These are phyloP conservation scores for Pythium dissotocum DNA, from an alignment of 352 stramenopile genomes.

Conservation along the genomic window DNA sequence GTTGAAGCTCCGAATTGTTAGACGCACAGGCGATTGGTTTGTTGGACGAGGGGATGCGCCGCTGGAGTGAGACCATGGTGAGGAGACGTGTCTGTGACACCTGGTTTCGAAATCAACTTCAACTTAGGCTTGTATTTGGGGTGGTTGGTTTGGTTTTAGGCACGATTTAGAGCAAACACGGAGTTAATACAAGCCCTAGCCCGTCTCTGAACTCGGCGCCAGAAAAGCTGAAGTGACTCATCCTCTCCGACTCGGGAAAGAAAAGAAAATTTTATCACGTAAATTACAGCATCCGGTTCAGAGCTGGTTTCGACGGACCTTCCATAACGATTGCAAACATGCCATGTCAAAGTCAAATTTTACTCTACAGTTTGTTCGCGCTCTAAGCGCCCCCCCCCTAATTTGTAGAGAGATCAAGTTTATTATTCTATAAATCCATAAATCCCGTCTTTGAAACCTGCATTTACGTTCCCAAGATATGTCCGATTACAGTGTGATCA, in stretches of 20 bases:
- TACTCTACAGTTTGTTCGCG: too few relatives aligned
- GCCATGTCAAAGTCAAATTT: neutral
- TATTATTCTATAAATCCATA: too few relatives aligned
- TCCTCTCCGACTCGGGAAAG: conserved; percentile 28
- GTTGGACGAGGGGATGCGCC: too few relatives aligned
- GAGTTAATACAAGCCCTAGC: neutral
- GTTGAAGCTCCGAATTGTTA: too few relatives aligned
- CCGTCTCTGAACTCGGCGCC: conserved; percentile 8
- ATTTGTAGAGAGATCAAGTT: too few relatives aligned
- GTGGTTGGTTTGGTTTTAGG: neutral
- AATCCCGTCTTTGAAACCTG: too few relatives aligned
- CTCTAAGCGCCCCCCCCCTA: too few relatives aligned
- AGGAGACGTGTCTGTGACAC: conserved; percentile 5
- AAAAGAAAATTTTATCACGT: conserved; percentile 16
- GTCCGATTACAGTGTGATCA: too few relatives aligned
- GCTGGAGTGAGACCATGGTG: neutral
- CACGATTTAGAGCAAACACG: neutral
- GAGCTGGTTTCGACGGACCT: neutral
- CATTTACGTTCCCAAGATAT: too few relatives aligned
- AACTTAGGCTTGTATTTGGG: conserved; percentile 25
- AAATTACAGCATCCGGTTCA: conserved; percentile 5
- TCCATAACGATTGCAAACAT: neutral
- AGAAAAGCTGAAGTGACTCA: conserved; percentile 17
- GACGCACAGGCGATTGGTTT: too few relatives aligned
- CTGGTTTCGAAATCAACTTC: conserved; percentile 20